phyloP scores from a whole-genome alignment of 2,329 filamentous ascomycete species.

The Phialophora expanda region DNA sequence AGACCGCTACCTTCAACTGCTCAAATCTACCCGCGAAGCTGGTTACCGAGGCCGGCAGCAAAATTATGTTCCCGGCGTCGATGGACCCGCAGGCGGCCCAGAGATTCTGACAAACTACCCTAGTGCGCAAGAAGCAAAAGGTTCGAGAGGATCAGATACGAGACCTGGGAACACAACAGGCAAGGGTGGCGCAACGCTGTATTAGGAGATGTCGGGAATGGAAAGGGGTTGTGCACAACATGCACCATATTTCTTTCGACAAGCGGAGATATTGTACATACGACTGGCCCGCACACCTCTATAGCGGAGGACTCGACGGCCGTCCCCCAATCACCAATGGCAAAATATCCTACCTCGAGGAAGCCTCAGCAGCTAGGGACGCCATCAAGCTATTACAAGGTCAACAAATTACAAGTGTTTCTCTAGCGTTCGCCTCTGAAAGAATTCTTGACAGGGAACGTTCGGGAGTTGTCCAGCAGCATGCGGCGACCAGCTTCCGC shows the following conservation, averaged over 20 bases:
- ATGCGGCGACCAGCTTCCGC: background rate
- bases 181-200: conserved; percentile 33
- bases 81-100: conserved; percentile 35
- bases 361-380: background rate
- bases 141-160: conserved; percentile 37
- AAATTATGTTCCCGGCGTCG: conserved; percentile 58
- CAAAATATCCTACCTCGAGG: background rate
- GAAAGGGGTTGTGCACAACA: conserved; percentile 6
- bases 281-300: background rate
- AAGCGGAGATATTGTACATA: conserved; percentile 25
- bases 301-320: background rate
- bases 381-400: background rate
- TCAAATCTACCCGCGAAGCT: conserved; percentile 67
- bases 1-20: conserved; percentile 70
- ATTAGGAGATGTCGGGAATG: conserved; percentile 14
- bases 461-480: too few species aligned
- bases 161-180: conserved; percentile 39
- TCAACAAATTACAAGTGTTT: background rate
- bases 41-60: conserved; percentile 69
- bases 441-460: too few species aligned
- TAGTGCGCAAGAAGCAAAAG: conserved; percentile 37
- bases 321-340: background rate
- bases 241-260: background rate
- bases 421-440: background rate
- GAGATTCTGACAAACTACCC: conserved; percentile 39